Evolutionary conservation across 306 rosid species (phyloP).

Genomic region (Pyrus bretschneideri): DNA sequence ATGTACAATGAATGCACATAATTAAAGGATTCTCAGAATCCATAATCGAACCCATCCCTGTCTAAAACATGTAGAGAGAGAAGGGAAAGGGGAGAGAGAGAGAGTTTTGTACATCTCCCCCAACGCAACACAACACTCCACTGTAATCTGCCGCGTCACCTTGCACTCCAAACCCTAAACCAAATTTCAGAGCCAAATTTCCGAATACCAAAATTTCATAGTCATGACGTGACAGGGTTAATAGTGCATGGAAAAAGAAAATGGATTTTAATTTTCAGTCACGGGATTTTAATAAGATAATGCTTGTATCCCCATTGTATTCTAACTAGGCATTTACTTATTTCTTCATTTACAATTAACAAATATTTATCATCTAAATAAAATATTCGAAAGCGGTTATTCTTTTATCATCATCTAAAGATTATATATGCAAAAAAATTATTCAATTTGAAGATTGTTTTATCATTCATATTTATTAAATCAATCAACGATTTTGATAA

Average conservation of each 20-base stretch:
- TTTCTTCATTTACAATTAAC: no score
- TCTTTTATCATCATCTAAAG: no score
- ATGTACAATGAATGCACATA: fast-evolving
- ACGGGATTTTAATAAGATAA: no score
- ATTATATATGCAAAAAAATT: no score
- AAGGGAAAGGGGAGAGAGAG: not conserved
- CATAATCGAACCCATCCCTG: not conserved
- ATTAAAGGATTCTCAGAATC: no score
- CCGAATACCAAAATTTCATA: not conserved
- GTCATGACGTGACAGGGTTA: constrained; percentile 4
- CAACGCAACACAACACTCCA: not conserved
- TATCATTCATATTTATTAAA: no score
- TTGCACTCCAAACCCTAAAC: not conserved
- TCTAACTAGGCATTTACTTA: no score
- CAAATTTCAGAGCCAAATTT: not conserved
- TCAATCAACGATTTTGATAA: no score
- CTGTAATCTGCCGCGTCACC: not conserved
- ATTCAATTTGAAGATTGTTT: no score
- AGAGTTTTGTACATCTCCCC: constrained; percentile 7
- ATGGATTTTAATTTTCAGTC: not conserved
- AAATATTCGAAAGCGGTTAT: no score
- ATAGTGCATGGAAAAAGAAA: not conserved
- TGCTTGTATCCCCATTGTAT: no score
- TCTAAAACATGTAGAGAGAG: not conserved
- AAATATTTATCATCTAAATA: no score